Base-by-base conservation (phyloP, 2,329 filamentous ascomycete species). In the Alternaria triticina region DNA sequence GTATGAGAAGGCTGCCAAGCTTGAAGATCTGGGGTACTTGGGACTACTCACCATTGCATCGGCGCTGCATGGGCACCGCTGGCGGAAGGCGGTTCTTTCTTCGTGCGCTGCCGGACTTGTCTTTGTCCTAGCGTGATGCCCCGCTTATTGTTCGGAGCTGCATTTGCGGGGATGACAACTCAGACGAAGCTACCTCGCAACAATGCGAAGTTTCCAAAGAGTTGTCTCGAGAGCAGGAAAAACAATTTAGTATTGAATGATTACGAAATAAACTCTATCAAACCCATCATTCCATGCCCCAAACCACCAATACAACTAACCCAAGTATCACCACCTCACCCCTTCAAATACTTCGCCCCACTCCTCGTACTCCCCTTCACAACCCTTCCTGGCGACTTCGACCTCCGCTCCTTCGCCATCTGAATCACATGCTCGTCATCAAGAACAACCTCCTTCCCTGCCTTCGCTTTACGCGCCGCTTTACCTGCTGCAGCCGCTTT, bases 101-200 rank as follows among this genome's bases (percentile, higher is more conserved):
- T 66, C 54, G 15, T 68, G 59, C 63, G 62, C n/a, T 17, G 30
- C 44, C 68, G 68, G 69, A 67, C 60, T 70, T 67, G 68, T 62
- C 62, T 67, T 71, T 70, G 66, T 71, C 69, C 69, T 70, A 70
- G 69, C 47, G 51, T 20, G 20, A 54, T 10, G 15, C 40, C 40
- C 57, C 49, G 20, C 49, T 54, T 40, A 1, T 27, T 2, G 11
- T 33, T 27, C 15, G 11, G 55, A 50, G 27, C 23, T 17, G 46
- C 46, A 49, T 49, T 0, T 28, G 44, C 17, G 47, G 47, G 25
- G 47, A 50, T 40, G 36, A 40, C 36, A 17, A 40, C 36, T 3
- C 36, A 40, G 36, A 40, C 36, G 36, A 40, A 40, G 36, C 36
- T 40, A 40, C 36, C 36, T 40, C 8, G 36, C 36, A 40, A 40